phyloP scores from a whole-genome alignment of 768 basidiomycete species.

The Amanita thiersii region DNA sequence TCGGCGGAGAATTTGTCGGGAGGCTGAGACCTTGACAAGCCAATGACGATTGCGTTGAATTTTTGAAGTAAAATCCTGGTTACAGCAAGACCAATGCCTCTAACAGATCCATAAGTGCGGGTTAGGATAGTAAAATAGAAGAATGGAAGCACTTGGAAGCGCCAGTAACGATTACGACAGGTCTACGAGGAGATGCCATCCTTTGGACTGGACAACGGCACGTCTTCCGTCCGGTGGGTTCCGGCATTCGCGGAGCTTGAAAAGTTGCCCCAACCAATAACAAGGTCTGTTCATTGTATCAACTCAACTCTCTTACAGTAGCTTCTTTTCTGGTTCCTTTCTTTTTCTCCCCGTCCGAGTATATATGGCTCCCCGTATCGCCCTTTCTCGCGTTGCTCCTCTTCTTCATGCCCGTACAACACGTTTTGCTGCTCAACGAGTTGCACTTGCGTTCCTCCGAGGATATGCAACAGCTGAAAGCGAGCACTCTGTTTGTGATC shows the following conservation, averaged over 20 bases:
- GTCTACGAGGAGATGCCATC: slow-evolving; percentile 22
- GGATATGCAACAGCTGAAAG: slow-evolving; percentile 54
- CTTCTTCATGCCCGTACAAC: slow-evolving; percentile 42
- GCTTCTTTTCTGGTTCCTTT: slow-evolving; percentile 15
- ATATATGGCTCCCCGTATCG: slow-evolving; percentile 55
- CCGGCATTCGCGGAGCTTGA: slow-evolving; percentile 11
- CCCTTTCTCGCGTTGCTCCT: slow-evolving; percentile 59
- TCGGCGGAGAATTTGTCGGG: slow-evolving; percentile 31
- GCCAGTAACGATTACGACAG: slow-evolving; percentile 72
- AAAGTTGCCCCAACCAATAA: slow-evolving; percentile 13
- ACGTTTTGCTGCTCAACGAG: slow-evolving; percentile 33
- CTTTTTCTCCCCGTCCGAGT: slow-evolving; percentile 22
- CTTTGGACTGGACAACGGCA: background rate
- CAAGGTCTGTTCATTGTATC: background rate
- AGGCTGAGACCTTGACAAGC: slow-evolving; percentile 63
- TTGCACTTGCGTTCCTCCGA: slow-evolving; percentile 36
- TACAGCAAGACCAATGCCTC: slow-evolving; percentile 74
- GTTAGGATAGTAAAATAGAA: slow-evolving; percentile 5
- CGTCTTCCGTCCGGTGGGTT: background rate
- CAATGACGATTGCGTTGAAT: slow-evolving; percentile 62
- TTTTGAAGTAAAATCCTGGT: slow-evolving; percentile 55
- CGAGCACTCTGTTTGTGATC: slow-evolving; percentile 29
- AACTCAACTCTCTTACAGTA: background rate
- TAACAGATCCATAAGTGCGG: slow-evolving; percentile 14
- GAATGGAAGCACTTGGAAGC: slow-evolving; percentile 56